A percentile compares a stretch with the other conserved stretches of the same genome.
These are phyloP conservation scores for Cercospora citrullina DNA, from an alignment of 2,329 filamentous ascomycete genomes.

Conservation along the genomic window DNA sequence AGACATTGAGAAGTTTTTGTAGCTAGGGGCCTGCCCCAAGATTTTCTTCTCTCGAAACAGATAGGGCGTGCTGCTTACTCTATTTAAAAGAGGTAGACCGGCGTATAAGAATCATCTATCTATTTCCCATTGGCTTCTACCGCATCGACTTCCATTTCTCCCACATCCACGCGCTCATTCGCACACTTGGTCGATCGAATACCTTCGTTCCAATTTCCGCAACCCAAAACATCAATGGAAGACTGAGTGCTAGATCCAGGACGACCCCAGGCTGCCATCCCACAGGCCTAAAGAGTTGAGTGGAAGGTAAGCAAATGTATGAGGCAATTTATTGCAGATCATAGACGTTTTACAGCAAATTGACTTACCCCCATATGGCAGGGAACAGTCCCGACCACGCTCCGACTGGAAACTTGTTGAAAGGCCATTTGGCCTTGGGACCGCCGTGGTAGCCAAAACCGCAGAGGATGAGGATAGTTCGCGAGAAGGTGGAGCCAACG, in stretches of 20 bases:
- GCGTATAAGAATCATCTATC: too few species aligned
- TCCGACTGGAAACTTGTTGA: slow-evolving; percentile 2
- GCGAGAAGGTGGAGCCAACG: slow-evolving; percentile 58
- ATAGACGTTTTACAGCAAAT: neutral
- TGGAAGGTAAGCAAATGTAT: neutral
- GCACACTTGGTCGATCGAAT: slow-evolving; percentile 26
- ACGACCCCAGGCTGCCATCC: slow-evolving; percentile 25
- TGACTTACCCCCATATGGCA: slow-evolving; percentile 12
- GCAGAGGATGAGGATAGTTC: slow-evolving; percentile 39
- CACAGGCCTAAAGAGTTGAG: neutral
- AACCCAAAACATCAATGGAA: slow-evolving; percentile 26
- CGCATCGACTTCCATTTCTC: slow-evolving; percentile 15
- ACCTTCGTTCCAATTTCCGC: slow-evolving; percentile 27
- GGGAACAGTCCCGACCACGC: slow-evolving; percentile 18
- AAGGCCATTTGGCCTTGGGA: slow-evolving; percentile 18
- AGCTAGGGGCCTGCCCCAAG: too few species aligned
- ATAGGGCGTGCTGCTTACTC: too few species aligned
- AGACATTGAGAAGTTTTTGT: too few species aligned
- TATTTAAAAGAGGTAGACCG: too few species aligned
- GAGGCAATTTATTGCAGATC: neutral
- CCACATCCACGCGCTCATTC: slow-evolving; percentile 20
- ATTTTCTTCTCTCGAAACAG: too few species aligned
- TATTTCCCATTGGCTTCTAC: neutral
- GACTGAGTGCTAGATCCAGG: slow-evolving; percentile 18
- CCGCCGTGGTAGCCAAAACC: slow-evolving; percentile 18